These are phyloP conservation scores for Neonectria faginata DNA, from an alignment of 2,329 filamentous ascomycete genomes.

Conservation along the genomic window DNA sequence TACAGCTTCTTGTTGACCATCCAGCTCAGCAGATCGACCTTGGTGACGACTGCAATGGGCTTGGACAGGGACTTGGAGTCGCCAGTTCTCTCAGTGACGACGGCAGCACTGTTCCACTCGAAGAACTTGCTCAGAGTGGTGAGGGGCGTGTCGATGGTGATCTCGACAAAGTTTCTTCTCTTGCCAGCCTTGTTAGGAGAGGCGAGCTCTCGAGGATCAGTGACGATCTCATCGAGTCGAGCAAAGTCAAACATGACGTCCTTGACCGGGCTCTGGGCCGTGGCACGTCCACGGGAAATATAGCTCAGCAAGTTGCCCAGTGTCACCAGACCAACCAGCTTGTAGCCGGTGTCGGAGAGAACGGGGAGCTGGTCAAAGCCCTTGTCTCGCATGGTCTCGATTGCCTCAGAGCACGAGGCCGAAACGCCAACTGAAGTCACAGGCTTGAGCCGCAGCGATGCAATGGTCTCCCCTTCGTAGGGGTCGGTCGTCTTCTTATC, in stretches of 20 bases:
- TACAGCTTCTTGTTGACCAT: constrained; percentile 75
- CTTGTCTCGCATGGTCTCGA: constrained; percentile 98
- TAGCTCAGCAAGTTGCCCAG: constrained; percentile 94
- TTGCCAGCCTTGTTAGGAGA: constrained; percentile 52
- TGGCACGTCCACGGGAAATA: constrained; percentile 85
- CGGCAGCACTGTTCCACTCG: constrained; percentile 96
- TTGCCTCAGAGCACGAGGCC: constrained; percentile 83
- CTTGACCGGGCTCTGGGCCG: constrained; percentile 77
- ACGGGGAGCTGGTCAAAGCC: constrained; percentile 98
- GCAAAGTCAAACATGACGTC: constrained; percentile 98
- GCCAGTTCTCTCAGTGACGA: constrained; percentile 83
- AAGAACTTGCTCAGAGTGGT: constrained; percentile 90
- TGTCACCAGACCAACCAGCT: constrained; percentile 91
- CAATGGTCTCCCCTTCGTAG: constrained; percentile 83
- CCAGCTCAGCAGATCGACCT: constrained; percentile 95
- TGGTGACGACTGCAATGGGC: constrained; percentile 91
- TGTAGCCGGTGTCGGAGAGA: constrained; percentile 73
- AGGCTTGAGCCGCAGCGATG: constrained; percentile 88
- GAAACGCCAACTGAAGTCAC: constrained; percentile 84
- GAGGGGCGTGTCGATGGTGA: constrained; percentile 90
- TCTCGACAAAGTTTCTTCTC: constrained; percentile 87
- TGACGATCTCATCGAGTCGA: constrained; percentile 87
- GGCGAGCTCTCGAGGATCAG: constrained; percentile 79
- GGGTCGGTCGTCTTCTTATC: constrained; percentile 68
- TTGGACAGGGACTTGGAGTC: constrained; percentile 71